phyloP scores from a whole-genome alignment of 2,329 filamentous ascomycete species.

The Purpureocillium lavendulum region DNA sequence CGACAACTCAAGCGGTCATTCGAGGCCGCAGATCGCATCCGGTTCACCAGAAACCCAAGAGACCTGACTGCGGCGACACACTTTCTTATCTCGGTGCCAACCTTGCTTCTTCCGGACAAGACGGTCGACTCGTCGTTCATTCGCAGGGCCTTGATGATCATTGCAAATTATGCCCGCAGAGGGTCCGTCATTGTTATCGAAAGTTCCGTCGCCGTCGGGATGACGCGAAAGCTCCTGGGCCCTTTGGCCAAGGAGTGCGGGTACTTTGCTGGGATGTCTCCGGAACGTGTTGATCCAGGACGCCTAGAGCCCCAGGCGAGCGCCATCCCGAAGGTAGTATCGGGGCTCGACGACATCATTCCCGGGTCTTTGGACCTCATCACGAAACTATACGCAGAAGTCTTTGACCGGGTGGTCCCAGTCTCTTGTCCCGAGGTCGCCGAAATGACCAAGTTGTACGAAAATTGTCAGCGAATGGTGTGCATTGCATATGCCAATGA shows the following conservation, averaged over 20 bases:
- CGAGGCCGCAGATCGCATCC: conserved; percentile 16
- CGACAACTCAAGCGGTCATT: conserved; percentile 21
- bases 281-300: conserved; percentile 45
- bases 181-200: conserved; percentile 43
- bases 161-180: conserved; percentile 29
- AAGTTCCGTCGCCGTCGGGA: conserved; percentile 45
- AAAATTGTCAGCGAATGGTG: conserved; percentile 49
- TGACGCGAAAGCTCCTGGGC: conserved; percentile 40
- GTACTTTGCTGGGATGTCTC: conserved; percentile 41
- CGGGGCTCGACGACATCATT: conserved; percentile 38
- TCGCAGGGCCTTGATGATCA: conserved; percentile 30
- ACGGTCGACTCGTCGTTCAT: conserved; percentile 39
- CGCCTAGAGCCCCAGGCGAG: conserved; percentile 28
- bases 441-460: conserved; percentile 51
- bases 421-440: conserved; percentile 45
- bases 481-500: conserved; percentile 47
- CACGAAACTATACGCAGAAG: conserved; percentile 32
- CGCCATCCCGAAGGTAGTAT: conserved; percentile 44
- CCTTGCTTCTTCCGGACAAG: conserved; percentile 36
- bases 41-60: conserved; percentile 27
- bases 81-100: conserved; percentile 46
- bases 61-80: conserved; percentile 36
- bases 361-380: conserved; percentile 37
- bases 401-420: conserved; percentile 37
- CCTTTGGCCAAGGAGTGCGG: conserved; percentile 31